phyloP scores from a whole-genome alignment of 805 yeast genomes.

The Pichia manshurica region DNA sequence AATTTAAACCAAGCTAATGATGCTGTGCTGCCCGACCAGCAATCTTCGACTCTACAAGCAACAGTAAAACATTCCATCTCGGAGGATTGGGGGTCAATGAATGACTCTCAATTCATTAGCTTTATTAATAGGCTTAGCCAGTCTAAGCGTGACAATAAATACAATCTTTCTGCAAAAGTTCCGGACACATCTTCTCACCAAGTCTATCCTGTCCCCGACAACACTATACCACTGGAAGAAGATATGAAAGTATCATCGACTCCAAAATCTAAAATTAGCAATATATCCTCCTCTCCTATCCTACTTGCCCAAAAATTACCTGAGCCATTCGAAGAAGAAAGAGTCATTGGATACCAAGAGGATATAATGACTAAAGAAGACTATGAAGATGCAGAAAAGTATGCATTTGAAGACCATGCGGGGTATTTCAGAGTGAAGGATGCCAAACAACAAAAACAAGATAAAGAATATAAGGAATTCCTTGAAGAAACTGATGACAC shows the following conservation, averaged over 20 bases:
- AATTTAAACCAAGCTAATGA: too few relatives aligned
- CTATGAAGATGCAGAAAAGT: constrained; percentile 24
- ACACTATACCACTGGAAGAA: not conserved
- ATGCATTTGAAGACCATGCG: constrained; percentile 61
- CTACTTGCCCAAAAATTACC: constrained; percentile 5
- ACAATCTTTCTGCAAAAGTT: too few relatives aligned
- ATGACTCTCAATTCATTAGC: constrained; percentile 34
- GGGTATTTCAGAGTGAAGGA: constrained; percentile 59
- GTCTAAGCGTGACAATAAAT: not conserved
- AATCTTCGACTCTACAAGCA: not conserved
- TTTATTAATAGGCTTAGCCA: constrained; percentile 26
- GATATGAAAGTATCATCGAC: not conserved
- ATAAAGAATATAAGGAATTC: constrained; percentile 46
- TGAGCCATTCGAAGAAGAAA: not conserved
- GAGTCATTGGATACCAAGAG: not conserved
- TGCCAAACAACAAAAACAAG: constrained; percentile 55
- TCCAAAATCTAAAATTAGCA: not conserved
- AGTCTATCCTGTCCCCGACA: not conserved
- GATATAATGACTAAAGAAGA: constrained; percentile 7
- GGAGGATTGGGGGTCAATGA: constrained; percentile 33
- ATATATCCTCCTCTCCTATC: constrained; percentile 8
- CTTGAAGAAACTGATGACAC: constrained; percentile 33
- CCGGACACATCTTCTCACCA: not conserved
- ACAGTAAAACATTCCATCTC: not conserved
- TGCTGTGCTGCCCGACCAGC: not conserved